phyloP scores from a whole-genome alignment of 1,139 yeast species.

The Geotrichum macrosporum region DNA sequence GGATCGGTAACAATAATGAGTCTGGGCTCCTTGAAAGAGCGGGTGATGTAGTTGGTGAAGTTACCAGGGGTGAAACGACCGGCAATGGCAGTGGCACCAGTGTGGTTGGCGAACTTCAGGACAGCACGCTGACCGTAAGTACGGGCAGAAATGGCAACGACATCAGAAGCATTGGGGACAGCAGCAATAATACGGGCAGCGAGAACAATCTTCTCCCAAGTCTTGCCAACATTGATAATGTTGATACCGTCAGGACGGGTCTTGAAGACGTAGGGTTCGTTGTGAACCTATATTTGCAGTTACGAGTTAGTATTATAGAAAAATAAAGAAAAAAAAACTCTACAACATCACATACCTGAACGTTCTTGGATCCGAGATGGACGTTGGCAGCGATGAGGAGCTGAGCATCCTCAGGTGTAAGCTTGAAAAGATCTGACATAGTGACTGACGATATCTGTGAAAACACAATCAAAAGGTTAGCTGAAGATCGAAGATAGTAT shows the following conservation, averaged over 20 bases:
- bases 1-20: conserved; percentile 99
- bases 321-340: background rate
- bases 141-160: conserved; percentile 98
- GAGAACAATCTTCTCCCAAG: conserved; percentile 99
- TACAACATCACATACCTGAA: conserved; percentile 64
- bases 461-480: background rate
- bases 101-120: conserved; percentile 98
- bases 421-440: conserved; percentile 78
- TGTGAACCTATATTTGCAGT: conserved; percentile 85
- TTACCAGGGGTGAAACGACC: conserved; percentile 99
- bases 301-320: background rate
- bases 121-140: conserved; percentile 99
- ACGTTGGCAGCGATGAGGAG: conserved; percentile 99
- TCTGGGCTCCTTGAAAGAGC: conserved; percentile 99
- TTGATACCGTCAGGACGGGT: conserved; percentile 99
- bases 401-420: conserved; percentile 97
- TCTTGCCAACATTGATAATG: conserved; percentile 96
- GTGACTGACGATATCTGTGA: conserved; percentile 21
- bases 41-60: conserved; percentile 99
- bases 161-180: conserved; percentile 97
- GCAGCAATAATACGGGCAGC: conserved; percentile 99
- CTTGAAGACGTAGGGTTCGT: conserved; percentile 98
- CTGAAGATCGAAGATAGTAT: background rate
- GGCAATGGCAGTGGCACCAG: conserved; percentile 99
- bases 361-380: conserved; percentile 99